Conservation (phyloP, 371 early-diverging fungal species). For the Dentiscutata heterogama region DNA sequence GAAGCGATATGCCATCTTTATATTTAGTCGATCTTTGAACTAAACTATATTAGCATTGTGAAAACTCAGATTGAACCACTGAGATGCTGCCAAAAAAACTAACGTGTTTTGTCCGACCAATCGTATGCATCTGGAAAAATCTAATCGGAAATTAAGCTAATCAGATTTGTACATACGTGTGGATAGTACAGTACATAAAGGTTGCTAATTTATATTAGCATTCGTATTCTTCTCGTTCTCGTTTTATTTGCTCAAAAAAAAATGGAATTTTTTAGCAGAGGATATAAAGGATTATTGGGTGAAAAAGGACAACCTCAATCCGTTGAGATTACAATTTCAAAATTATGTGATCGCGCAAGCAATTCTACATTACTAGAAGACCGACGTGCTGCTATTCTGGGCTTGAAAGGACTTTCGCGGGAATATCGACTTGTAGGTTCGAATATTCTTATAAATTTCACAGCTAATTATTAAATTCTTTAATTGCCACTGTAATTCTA, state of each 20-base stretch:
- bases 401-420: constrained; percentile 86
- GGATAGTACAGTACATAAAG: too few relatives aligned
- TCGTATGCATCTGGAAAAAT: too few relatives aligned
- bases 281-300: constrained; percentile 83
- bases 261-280: constrained; percentile 85
- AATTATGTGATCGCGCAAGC: constrained; percentile 85
- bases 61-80: too few relatives aligned
- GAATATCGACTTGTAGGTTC: constrained; percentile 76
- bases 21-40: too few relatives aligned
- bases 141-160: too few relatives aligned
- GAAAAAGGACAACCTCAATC: constrained; percentile 84
- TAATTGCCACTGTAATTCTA: not conserved
- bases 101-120: too few relatives aligned
- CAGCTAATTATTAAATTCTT: not conserved
- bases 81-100: too few relatives aligned
- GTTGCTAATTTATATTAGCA: not conserved
- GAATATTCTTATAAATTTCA: not conserved
- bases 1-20: too few relatives aligned
- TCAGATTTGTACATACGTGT: too few relatives aligned
- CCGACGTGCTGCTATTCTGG: constrained; percentile 86
- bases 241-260: too few relatives aligned
- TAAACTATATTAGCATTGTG: too few relatives aligned
- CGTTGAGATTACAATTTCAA: constrained; percentile 87
- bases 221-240: not conserved
- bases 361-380: constrained; percentile 91